Conservation (phyloP, 2,329 filamentous ascomycete species). For the Dothistroma pini region DNA sequence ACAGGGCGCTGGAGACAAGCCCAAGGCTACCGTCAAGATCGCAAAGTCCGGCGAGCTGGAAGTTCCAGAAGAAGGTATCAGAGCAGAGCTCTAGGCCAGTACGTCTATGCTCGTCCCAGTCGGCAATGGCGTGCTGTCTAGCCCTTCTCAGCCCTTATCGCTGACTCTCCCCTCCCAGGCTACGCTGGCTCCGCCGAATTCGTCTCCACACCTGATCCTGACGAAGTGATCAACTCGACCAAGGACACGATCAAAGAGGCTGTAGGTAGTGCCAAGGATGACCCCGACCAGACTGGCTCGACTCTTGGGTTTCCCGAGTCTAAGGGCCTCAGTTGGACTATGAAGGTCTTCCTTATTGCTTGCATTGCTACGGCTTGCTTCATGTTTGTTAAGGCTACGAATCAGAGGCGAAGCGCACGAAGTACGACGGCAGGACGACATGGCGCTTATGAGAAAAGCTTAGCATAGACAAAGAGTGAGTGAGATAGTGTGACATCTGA, state of each 20-base stretch:
- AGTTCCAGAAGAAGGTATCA: constrained; percentile 87
- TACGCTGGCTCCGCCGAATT: constrained; percentile 43
- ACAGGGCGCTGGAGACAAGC: constrained; percentile 60
- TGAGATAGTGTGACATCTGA: background rate
- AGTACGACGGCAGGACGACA: constrained; percentile 20
- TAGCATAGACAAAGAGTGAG: constrained; percentile 7
- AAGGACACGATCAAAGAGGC: constrained; percentile 17
- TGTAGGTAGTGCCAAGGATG: background rate
- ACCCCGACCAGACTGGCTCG: constrained; percentile 4
- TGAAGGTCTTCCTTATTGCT: constrained; percentile 46
- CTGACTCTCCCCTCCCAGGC: constrained; percentile 37
- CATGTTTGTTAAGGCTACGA: constrained; percentile 25
- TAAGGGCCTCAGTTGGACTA: constrained; percentile 40
- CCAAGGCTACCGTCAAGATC: constrained; percentile 67
- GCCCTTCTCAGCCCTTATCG: background rate
- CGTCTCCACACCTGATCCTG: constrained; percentile 40
- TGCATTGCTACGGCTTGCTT: constrained; percentile 43
- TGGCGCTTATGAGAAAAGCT: constrained; percentile 29
- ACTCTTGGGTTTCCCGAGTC: constrained; percentile 17
- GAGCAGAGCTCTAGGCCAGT: constrained; percentile 72
- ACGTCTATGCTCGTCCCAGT: constrained; percentile 11
- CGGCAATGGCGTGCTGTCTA: background rate
- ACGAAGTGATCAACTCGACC: constrained; percentile 33
- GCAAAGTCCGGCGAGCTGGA: constrained; percentile 78
- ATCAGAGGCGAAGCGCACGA: constrained; percentile 14